phyloP scores from a whole-genome alignment of 495 filamentous ascomycete species.

The Penicillium desertorum region DNA sequence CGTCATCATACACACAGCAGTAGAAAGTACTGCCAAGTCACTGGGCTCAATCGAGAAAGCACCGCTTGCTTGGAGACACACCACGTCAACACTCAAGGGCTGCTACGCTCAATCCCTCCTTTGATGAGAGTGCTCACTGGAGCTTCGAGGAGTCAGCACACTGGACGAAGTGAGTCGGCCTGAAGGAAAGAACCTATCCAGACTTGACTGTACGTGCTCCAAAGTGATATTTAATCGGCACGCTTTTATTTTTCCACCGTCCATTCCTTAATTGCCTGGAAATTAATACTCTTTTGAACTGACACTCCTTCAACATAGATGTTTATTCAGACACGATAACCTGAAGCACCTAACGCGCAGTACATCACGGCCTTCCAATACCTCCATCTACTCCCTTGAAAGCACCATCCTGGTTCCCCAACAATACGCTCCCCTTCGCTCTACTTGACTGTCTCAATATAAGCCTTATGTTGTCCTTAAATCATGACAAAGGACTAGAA shows the following conservation, averaged over 20 bases:
- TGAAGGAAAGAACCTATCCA: not conserved
- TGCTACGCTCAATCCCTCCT: slow-evolving; percentile 3
- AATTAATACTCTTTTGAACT: not conserved
- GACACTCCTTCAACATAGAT: not conserved
- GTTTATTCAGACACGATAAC: not conserved
- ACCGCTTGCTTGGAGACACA: not conserved
- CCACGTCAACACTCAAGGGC: not conserved
- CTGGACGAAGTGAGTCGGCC: slow-evolving; percentile 1
- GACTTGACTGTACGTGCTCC: not conserved
- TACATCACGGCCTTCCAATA: not conserved
- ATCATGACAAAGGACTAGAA: not conserved
- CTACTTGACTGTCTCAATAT: not conserved
- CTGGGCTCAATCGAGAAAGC: not conserved
- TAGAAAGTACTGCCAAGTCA: not conserved
- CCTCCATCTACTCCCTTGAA: not conserved
- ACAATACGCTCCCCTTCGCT: not conserved
- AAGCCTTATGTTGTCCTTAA: not conserved
- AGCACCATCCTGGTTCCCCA: not conserved
- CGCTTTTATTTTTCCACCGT: not conserved
- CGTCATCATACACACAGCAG: slow-evolving; percentile 4
- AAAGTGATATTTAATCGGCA: not conserved
- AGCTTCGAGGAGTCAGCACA: not conserved
- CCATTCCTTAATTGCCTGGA: not conserved
- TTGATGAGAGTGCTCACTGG: not conserved
- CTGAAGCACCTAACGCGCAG: not conserved